A percentile compares a stretch with the other conserved stretches of the same genome.
phyloP scores from a whole-genome alignment of 805 yeast genomes.

The Nakazawaea siamensis region DNA sequence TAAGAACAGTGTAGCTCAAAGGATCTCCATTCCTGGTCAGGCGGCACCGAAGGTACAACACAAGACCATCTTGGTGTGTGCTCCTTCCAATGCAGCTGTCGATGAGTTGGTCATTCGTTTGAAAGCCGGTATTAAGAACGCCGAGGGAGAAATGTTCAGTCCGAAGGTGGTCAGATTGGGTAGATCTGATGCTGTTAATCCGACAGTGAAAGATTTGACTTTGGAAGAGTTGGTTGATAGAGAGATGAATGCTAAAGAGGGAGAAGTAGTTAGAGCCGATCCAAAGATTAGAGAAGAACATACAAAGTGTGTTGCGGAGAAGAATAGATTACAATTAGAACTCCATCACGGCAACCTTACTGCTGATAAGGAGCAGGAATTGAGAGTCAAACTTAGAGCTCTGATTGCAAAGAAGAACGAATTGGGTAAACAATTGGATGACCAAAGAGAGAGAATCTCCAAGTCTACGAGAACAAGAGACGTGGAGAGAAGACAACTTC shows the following conservation, averaged over 20 bases:
- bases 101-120: slow-evolving; percentile 87
- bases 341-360: slow-evolving; percentile 14
- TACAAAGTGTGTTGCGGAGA: slow-evolving; percentile 42
- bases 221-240: slow-evolving; percentile 80
- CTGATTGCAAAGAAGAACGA: slow-evolving; percentile 57
- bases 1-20: neutral
- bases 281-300: slow-evolving; percentile 41
- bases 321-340: slow-evolving; percentile 44
- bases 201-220: slow-evolving; percentile 73
- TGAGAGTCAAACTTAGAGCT: slow-evolving; percentile 44
- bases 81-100: slow-evolving; percentile 98
- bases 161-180: slow-evolving; percentile 85
- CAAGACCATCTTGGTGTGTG: slow-evolving; percentile 76
- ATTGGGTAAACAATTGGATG: slow-evolving; percentile 67
- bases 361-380: slow-evolving; percentile 35
- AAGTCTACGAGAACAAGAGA: slow-evolving; percentile 70
- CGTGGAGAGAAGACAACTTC: slow-evolving; percentile 65
- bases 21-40: slow-evolving; percentile 11
- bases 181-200: slow-evolving; percentile 78
- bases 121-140: slow-evolving; percentile 56
- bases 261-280: slow-evolving; percentile 32
- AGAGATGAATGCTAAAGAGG: slow-evolving; percentile 34
- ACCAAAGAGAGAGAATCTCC: slow-evolving; percentile 65
- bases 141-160: slow-evolving; percentile 40
- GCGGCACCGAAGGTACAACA: slow-evolving; percentile 26